Conservation (phyloP, 805 yeast genomes). For the Saccharomycopsis sp. region DNA sequence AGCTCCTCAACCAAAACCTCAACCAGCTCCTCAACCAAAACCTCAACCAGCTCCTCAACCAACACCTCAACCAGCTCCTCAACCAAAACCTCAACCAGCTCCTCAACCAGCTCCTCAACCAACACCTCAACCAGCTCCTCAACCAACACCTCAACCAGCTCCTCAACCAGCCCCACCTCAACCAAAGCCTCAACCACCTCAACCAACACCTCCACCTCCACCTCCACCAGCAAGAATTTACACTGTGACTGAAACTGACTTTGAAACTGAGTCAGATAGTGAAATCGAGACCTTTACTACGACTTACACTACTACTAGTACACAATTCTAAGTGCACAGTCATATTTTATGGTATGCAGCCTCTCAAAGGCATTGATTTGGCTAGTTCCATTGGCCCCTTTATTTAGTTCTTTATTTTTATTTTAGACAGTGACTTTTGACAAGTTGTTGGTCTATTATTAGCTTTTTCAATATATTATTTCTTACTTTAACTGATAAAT, state of each 20-base stretch:
- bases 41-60: neutral
- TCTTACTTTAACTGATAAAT: too few relatives aligned
- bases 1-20: neutral
- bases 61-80: neutral
- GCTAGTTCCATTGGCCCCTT: neutral
- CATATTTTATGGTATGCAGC: too few relatives aligned
- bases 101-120: neutral
- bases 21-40: slow-evolving; percentile 1
- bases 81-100: neutral
- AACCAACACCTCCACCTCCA: neutral
- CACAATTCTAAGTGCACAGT: neutral
- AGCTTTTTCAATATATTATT: neutral
- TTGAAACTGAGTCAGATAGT: neutral
- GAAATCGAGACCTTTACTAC: neutral
- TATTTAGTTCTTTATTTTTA: neutral
- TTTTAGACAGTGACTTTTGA: neutral
- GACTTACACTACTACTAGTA: neutral
- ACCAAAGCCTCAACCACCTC: neutral
- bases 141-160: neutral
- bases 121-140: neutral
- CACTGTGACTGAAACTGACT: neutral
- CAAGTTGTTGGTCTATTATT: neutral
- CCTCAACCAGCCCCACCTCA: neutral
- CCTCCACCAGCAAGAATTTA: neutral
- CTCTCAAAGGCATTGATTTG: neutral